These are phyloP conservation scores for Xanthoparmelia taractica DNA, from an alignment of 495 filamentous ascomycete genomes.

Conservation along the genomic window DNA sequence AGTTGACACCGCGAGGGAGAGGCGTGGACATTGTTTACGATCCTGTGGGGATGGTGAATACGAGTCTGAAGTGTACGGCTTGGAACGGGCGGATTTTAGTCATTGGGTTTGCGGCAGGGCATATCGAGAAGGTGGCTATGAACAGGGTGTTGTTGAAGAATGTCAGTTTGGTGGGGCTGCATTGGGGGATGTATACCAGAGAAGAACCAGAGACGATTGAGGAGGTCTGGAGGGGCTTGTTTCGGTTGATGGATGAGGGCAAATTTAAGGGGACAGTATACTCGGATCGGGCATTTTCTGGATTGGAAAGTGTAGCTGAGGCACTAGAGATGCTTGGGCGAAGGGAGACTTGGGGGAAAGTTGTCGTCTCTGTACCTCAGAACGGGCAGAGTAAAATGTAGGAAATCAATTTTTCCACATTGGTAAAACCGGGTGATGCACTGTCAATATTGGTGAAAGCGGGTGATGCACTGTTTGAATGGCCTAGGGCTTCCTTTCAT, in stretches of 20 bases:
- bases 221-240: conserved; percentile 73
- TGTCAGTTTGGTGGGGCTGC: conserved; percentile 78
- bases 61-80: conserved; percentile 64
- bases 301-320: conserved; percentile 67
- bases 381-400: conserved; percentile 49
- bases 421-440: not conserved
- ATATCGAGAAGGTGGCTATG: conserved; percentile 84
- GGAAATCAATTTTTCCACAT: not conserved
- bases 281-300: conserved; percentile 71
- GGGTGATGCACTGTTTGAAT: not conserved
- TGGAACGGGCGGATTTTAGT: conserved; percentile 87
- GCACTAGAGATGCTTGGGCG: conserved; percentile 71
- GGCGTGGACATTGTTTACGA: conserved; percentile 90
- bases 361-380: conserved; percentile 82
- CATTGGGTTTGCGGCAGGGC: conserved; percentile 82
- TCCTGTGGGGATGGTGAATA: conserved; percentile 78
- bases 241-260: conserved; percentile 63
- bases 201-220: conserved; percentile 64
- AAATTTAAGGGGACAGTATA: conserved; percentile 80
- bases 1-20: conserved; percentile 58
- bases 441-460: not conserved
- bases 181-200: conserved; percentile 80
- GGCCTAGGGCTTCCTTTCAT: not conserved
- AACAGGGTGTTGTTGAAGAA: conserved; percentile 94
- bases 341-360: conserved; percentile 91